These are phyloP conservation scores for Tubosaeta sp. DNA, from an alignment of 768 basidiomycete species.

Conservation along the genomic window DNA sequence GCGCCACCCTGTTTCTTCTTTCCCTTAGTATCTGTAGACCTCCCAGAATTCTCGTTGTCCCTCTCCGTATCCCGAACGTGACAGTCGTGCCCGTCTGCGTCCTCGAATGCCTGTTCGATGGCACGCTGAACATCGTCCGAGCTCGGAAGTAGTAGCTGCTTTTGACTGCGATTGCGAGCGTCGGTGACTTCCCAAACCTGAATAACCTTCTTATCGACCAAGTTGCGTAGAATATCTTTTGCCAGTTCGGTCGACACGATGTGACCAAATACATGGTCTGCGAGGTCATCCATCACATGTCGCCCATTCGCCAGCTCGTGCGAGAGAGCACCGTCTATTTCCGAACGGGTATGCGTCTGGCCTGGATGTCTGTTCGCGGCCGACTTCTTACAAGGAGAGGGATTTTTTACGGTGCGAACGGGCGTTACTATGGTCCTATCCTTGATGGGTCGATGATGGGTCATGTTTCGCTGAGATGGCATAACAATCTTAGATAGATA, in stretches of 20 bases:
- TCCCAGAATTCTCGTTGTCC: not conserved
- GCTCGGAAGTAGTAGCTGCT: not conserved
- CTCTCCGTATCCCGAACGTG: not conserved
- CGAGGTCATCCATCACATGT: conserved; percentile 10
- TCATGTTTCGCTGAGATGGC: too few species aligned
- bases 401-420: too few species aligned
- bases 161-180: too few species aligned
- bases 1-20: not conserved
- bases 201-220: not conserved
- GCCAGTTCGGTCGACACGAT: conserved; percentile 2
- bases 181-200: not conserved
- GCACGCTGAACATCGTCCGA: not conserved
- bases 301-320: conserved; percentile 8
- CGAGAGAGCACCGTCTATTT: not conserved
- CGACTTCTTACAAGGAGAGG: not conserved
- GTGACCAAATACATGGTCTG: conserved; percentile 11
- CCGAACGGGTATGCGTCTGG: not conserved
- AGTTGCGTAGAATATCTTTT: not conserved
- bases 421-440: too few species aligned
- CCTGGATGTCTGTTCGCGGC: conserved; percentile 1
- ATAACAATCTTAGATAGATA: too few species aligned
- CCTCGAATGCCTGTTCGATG: not conserved
- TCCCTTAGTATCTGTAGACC: not conserved
- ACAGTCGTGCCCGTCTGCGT: not conserved
- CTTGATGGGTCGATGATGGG: too few species aligned